Conservation (phyloP, 176 grass and related monocot genomes). For the Alloteropsis semialata region DNA sequence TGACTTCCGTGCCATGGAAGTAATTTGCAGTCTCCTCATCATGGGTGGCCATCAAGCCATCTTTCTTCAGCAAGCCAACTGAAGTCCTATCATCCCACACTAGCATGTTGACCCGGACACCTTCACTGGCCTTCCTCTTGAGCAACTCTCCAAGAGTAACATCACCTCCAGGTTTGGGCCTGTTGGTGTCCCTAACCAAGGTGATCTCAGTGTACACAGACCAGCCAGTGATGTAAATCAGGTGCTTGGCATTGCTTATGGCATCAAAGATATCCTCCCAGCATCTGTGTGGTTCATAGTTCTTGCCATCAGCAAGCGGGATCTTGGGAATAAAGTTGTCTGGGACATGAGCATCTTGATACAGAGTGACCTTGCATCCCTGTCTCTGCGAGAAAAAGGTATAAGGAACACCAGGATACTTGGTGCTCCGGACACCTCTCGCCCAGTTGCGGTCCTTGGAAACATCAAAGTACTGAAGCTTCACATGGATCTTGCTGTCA, state of each 20-base stretch:
- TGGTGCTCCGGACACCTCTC: constrained; percentile 45
- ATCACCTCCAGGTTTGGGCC: constrained; percentile 56
- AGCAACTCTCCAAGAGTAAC: constrained; percentile 63
- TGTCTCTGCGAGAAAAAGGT: constrained; percentile 66
- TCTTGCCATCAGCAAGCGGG: constrained; percentile 51
- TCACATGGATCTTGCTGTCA: constrained; percentile 56
- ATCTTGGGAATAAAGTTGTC: constrained; percentile 67
- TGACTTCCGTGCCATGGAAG: constrained; percentile 35
- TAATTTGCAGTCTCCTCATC: constrained; percentile 55
- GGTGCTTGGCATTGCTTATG: constrained; percentile 49
- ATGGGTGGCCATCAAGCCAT: constrained; percentile 68
- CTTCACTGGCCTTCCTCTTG: constrained; percentile 62
- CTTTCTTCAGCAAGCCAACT: constrained; percentile 52
- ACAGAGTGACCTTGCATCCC: constrained; percentile 54
- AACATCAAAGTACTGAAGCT: constrained; percentile 52
- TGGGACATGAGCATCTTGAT: constrained; percentile 59
- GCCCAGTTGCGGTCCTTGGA: constrained; percentile 47
- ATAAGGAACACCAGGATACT: constrained; percentile 64
- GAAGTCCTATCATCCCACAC: constrained; percentile 67
- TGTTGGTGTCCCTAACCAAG: constrained; percentile 56
- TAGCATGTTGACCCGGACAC: constrained; percentile 58
- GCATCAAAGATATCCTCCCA: constrained; percentile 74
- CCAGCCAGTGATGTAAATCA: constrained; percentile 71
- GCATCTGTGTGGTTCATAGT: constrained; percentile 59
- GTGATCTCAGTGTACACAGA: constrained; percentile 56